Percentiles rank a stretch among this genome's conserved stretches.
Conservation (phyloP, 805 yeast species). For the Cephaloascus albidus region DNA sequence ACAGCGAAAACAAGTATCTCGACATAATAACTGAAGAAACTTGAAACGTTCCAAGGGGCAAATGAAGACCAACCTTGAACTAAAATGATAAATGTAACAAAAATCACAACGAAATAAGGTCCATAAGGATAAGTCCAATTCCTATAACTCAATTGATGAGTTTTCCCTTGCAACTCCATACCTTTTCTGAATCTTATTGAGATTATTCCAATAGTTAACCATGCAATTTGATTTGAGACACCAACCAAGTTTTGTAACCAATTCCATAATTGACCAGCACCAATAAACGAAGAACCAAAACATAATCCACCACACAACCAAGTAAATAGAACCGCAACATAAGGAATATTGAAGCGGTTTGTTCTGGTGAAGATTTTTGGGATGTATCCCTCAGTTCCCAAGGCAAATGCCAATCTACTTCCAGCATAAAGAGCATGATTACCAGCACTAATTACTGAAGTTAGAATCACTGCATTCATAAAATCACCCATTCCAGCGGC, state of each 20-base stretch:
- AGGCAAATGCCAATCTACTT: constrained; percentile 35
- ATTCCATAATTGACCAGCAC: constrained; percentile 42
- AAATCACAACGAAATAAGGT: constrained; percentile 34
- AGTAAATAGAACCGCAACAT: constrained; percentile 38
- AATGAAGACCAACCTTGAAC: constrained; percentile 47
- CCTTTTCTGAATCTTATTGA: constrained; percentile 41
- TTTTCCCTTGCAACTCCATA: constrained; percentile 29
- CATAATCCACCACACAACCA: constrained; percentile 49
- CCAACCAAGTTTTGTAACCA: constrained; percentile 47
- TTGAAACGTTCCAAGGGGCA: constrained; percentile 30
- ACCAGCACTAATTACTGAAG: constrained; percentile 46
- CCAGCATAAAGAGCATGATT: constrained; percentile 46
- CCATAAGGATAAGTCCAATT: constrained; percentile 48
- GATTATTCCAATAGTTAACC: constrained; percentile 41
- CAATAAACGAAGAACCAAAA: constrained; percentile 49
- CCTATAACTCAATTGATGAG: constrained; percentile 27
- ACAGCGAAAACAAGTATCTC: constrained; percentile 39
- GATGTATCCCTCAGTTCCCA: constrained; percentile 39
- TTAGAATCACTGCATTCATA: constrained; percentile 46
- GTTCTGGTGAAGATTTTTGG: constrained; percentile 31
- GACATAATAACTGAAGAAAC: constrained; percentile 35
- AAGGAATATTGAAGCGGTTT: constrained; percentile 36
- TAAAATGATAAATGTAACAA: constrained; percentile 32
- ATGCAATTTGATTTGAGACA: constrained; percentile 41
- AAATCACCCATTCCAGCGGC: constrained; percentile 30